A percentile compares a stretch with the other conserved stretches of the same genome.
Conservation (phyloP, 805 yeast genomes). For the Lipomyces starkeyi region DNA sequence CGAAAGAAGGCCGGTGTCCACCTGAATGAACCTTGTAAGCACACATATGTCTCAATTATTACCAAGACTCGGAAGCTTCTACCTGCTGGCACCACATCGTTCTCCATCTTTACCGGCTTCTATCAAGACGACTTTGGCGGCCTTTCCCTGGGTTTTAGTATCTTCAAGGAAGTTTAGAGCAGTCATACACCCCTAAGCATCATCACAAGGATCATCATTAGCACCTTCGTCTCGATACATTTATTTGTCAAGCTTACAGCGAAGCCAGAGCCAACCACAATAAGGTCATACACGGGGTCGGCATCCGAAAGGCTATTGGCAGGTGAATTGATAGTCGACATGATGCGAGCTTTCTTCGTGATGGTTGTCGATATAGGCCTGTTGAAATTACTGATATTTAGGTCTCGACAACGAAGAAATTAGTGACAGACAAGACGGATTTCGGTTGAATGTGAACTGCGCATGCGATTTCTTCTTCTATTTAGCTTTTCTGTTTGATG, state of each 20-base stretch:
- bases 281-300: constrained; percentile 8
- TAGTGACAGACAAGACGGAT: constrained; percentile 7
- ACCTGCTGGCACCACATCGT: constrained; percentile 10
- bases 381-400: constrained; percentile 4
- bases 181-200: constrained; percentile 8
- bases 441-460: constrained; percentile 7
- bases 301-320: constrained; percentile 9
- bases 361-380: constrained; percentile 8
- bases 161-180: constrained; percentile 6
- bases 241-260: constrained; percentile 8
- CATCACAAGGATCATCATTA: constrained; percentile 6
- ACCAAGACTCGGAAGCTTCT: background rate
- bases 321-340: constrained; percentile 8
- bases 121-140: constrained; percentile 1
- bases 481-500: constrained; percentile 5
- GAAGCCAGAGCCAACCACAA: constrained; percentile 14
- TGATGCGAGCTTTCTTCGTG: constrained; percentile 8
- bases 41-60: background rate
- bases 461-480: constrained; percentile 6
- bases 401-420: constrained; percentile 7
- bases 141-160: background rate
- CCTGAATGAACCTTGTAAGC: background rate
- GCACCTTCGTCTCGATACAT: constrained; percentile 10
- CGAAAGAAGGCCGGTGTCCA: constrained; percentile 14
- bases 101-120: constrained; percentile 10